These are phyloP conservation scores for Guillardia theta DNA, from an alignment of 78 protist species.

Conservation along the genomic window DNA sequence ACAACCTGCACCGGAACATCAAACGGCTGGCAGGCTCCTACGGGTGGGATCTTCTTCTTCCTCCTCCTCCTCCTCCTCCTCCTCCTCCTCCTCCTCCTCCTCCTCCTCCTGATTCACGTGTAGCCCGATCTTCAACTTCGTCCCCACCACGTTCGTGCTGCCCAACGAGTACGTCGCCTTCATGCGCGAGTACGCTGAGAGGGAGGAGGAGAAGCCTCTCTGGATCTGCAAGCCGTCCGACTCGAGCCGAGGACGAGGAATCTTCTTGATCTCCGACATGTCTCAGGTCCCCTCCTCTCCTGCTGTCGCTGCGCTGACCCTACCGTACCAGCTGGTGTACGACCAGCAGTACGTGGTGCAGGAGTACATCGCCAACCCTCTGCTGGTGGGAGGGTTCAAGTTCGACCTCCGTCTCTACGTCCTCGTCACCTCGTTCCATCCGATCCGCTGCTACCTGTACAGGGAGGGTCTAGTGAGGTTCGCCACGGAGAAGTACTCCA, in stretches of 20 bases:
- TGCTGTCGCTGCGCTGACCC: too few relatives aligned
- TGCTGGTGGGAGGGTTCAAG: conserved; percentile 1
- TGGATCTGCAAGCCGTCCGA: conserved; percentile 34
- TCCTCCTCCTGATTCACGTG: background rate
- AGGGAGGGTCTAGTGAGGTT: background rate
- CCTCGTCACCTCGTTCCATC: background rate
- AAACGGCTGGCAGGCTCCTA: background rate
- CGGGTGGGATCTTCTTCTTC: background rate
- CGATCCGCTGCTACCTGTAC: conserved; percentile 13
- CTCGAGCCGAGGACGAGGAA: background rate
- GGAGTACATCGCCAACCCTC: background rate
- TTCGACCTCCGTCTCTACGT: conserved; percentile 25
- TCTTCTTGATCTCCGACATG: conserved; percentile 11
- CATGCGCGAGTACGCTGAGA: background rate
- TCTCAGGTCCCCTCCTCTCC: too few relatives aligned
- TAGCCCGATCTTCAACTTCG: background rate
- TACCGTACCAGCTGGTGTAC: conserved; percentile 22
- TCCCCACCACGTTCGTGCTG: background rate
- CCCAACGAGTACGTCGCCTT: background rate
- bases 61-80: background rate
- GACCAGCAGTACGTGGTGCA: conserved; percentile 19
- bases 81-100: background rate
- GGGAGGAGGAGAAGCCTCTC: background rate
- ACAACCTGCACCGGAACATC: conserved; percentile 24
- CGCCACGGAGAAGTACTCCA: background rate